Base-by-base conservation (phyloP, 108 stramenopile species). In the Cyclotella atomus region DNA sequence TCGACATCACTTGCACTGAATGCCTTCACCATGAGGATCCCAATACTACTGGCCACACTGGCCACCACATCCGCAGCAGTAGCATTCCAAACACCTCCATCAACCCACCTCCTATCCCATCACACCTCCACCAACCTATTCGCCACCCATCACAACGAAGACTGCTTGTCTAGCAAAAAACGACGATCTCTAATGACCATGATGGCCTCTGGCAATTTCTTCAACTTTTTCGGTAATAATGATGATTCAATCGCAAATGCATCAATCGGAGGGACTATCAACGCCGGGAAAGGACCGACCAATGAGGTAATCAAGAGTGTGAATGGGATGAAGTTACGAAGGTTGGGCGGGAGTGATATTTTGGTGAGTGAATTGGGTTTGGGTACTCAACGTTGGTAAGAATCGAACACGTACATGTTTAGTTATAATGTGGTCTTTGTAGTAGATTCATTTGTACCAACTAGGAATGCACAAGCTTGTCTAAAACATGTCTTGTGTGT, bases 301-400 rank as follows among this genome's bases (percentile, higher is more conserved):
- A 89, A 89, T 55, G 87, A 90, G 68, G 62, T 93, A 10, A 74
- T 84, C 54, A 89, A 86, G 57, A 64, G 70, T 34, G 90, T 91
- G 27, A 88, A 94, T 72, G 90, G 90, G 23, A 91, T 91, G 81
- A 88, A 87, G 49, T 87, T 79, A 21, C 83, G 91, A 27, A 72
- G 93, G 1, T 72, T 94, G 17, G 93, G 93, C 43, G 87, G 87
- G 32, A 87, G 87, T 3, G 93, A 94, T 61, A 91, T 94, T 70
- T 45, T 91, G 4, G 93, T 94, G 16, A 84, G 83, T 27, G 93
- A 91, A 66, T 68, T 91, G 1, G 90, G 93, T 12, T 56, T 94
- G 23, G 93, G 93, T 0, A 90, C 93, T 3, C 90, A 91, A 61
- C 88, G 90, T 23, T 94, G 90, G 90, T 79, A 20, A 79, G 71